Evolutionary conservation across 257 asterid genomes (phyloP), one percentile per base, ranked within the genome.

Genomic region (Salvia rosmarinus): DNA sequence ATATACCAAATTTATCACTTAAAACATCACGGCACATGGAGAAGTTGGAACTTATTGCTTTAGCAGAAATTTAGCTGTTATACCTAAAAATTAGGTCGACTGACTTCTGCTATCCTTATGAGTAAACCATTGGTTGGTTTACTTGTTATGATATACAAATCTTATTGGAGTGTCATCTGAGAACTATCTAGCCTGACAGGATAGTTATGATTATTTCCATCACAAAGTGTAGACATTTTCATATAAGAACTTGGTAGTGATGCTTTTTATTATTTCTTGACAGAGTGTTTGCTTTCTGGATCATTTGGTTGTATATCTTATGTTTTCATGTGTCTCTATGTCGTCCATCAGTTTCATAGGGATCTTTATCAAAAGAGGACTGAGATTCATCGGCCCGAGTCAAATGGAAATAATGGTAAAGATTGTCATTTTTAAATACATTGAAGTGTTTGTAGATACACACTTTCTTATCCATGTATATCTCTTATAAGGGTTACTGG

Each of bases 341-440:
- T 57, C 67, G 42, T 50, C 73, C 79, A 79, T 65, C 82, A 76
- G 79, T 86, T 86, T 81, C 96, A 84, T 82, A 83, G 88, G 82
- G 95, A 85, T 75, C 78, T 71, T 68, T 78, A 80, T 66, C 87
- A 79, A 65, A 92, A 80, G 86, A 87, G 94, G 83, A 79, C 82
- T 35, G 96, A 87, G 76, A 78, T 78, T 80, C 84, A 76, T 81
- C 96, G 83, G 74, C 80, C 81, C 76, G 98, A 90, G 73, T 83
- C 86, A 17, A 87, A 88, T 71, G 92, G 96, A 67, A 75, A 83
- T 81, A 85, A 78, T 54, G 91, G 98, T 92, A 86, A 75, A 42
- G 40, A 58, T 64, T 77, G 32, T 50, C 66, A 42, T 68, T 14
- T 20, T 19, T 56, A 61, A 23, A 68, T 60, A 67, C 74, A 65